Conservation (phyloP, 371 early-diverging fungal species). For the Choanephora cucurbitarum region DNA sequence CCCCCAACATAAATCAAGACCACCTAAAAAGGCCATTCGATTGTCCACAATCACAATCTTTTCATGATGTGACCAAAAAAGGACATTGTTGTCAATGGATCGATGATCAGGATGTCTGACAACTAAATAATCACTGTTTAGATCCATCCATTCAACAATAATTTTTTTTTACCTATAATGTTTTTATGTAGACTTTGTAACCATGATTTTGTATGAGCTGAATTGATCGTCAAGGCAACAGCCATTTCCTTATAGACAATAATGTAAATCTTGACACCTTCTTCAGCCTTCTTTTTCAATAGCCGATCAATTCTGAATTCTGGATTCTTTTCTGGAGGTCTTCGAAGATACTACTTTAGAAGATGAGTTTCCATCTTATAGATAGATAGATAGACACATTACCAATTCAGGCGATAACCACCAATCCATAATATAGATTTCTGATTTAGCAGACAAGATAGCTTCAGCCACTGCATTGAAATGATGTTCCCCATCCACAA, state of each 20-base stretch:
- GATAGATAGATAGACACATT: constrained; percentile 16
- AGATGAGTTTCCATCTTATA: no score
- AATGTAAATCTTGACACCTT: constrained; percentile 90
- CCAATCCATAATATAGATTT: constrained; percentile 75
- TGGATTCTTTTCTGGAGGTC: constrained; percentile 72
- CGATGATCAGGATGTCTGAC: constrained; percentile 74
- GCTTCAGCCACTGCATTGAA: constrained; percentile 81
- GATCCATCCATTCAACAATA: no score
- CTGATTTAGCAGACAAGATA: constrained; percentile 72
- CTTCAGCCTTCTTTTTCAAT: constrained; percentile 79
- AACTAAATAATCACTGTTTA: no score
- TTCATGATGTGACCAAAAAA: constrained; percentile 81
- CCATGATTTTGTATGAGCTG: constrained; percentile 78
- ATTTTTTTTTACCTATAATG: constrained; percentile 75
- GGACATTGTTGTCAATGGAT: constrained; percentile 60
- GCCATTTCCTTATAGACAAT: constrained; percentile 89
- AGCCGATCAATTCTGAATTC: constrained; percentile 84
- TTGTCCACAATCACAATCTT: constrained; percentile 77
- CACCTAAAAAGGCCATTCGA: constrained; percentile 77
- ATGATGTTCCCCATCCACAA: constrained; percentile 86
- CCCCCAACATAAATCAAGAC: constrained; percentile 82
- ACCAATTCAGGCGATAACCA: constrained; percentile 51
- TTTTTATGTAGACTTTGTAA: constrained; percentile 80
- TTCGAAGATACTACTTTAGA: constrained; percentile 78
- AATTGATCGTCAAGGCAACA: constrained; percentile 77